Evolutionary conservation across 2,329 filamentous ascomycete species (phyloP).

Genomic region (Bipolaris cookei): DNA sequence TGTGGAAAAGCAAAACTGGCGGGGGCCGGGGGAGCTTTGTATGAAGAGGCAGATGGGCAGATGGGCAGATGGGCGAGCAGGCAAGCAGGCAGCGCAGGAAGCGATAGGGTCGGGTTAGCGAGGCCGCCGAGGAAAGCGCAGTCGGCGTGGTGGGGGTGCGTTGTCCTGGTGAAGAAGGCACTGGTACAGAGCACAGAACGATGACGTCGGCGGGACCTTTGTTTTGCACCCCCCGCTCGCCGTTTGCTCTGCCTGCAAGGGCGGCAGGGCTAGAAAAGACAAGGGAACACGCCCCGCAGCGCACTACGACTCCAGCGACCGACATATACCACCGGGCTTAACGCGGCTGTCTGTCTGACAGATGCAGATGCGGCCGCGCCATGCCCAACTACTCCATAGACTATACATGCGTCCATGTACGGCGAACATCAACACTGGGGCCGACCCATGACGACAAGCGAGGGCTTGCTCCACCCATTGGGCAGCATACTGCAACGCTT

Average conservation of each 20-base stretch:
- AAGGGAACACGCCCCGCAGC: too few species aligned
- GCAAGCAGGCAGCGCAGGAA: conserved; percentile 1
- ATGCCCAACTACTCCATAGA: too few species aligned
- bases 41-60: background rate
- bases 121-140: conserved; percentile 16
- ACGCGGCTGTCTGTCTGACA: conserved; percentile 5
- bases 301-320: too few species aligned
- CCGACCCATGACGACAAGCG: background rate
- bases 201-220: conserved; percentile 17
- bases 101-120: conserved; percentile 5
- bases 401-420: background rate
- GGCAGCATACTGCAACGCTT: background rate
- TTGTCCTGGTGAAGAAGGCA: conserved; percentile 15
- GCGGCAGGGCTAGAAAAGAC: conserved; percentile 1
- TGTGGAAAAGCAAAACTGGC: conserved; percentile 1
- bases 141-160: conserved; percentile 8
- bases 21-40: conserved; percentile 3
- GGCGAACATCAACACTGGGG: conserved; percentile 1
- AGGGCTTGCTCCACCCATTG: background rate
- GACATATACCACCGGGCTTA: background rate
- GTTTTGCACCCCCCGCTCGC: conserved; percentile 10
- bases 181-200: background rate
- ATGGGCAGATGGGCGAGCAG: background rate
- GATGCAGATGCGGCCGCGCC: background rate
- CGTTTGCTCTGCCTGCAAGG: conserved; percentile 8